These are phyloP conservation scores for Eucalyptus fibrosa DNA, from an alignment of 345 rosid genomes.

Conservation along the genomic window DNA sequence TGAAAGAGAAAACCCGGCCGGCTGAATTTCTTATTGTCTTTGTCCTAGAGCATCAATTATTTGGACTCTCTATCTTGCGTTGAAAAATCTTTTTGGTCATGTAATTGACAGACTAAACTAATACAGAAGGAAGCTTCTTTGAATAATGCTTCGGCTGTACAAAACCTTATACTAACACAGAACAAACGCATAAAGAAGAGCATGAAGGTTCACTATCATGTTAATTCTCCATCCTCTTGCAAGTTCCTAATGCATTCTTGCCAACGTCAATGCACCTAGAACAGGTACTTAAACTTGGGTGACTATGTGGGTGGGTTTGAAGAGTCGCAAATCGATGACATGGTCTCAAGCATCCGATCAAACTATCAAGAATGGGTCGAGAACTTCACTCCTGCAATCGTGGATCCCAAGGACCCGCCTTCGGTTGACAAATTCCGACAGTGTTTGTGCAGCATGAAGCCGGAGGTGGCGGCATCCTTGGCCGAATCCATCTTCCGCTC, in stretches of 20 bases:
- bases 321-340: not conserved
- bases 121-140: not conserved
- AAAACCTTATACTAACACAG: not conserved
- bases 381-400: not conserved
- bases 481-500: not conserved
- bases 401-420: not conserved
- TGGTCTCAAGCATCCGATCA: not conserved
- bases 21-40: not conserved
- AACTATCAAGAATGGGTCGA: not conserved
- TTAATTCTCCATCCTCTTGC: not conserved
- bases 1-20: not conserved
- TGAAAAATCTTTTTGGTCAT: not conserved
- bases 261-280: not conserved
- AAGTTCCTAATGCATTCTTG: not conserved
- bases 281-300: not conserved
- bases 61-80: not conserved
- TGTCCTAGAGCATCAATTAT: not conserved
- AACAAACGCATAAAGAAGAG: not conserved
- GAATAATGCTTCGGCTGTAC: not conserved
- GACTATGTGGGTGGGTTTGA: conserved; percentile 5
- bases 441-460: not conserved
- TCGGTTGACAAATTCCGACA: not conserved
- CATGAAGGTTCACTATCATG: not conserved
- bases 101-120: not conserved
- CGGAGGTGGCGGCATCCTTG: not conserved